Base-by-base conservation (phyloP, 495 filamentous ascomycete genomes). In the Xylaria acuta region DNA sequence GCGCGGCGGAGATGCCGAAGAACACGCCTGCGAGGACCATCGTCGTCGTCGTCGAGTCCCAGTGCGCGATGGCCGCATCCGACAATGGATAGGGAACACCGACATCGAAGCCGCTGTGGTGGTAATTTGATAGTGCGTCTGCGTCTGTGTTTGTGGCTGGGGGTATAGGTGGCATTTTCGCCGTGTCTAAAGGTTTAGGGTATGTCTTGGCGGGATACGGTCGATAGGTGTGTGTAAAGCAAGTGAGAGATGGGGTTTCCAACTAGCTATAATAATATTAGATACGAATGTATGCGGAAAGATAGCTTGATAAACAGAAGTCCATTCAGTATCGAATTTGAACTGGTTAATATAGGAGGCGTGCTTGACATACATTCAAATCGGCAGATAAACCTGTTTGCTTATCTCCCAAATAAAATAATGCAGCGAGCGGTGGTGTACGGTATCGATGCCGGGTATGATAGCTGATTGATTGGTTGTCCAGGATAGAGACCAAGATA, bases 1-100 rank as follows among this genome's bases (percentile, higher is more conserved):
- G 56, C 3, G 54, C 67, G 54, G 67, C 67, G 8, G 43, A 69
- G 18, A 69, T 59, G 38, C 67, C 54, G 38, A 69, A 62, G 56
- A 69, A 69, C 0, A 69, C 67, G 27, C 67, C 67, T n/a, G 67
- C 67, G 5, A 62, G 2, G 25, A 62, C 54, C 7, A n/a, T 62
- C 41, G n/a, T n/a, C 22, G 22, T 43, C 3, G 65, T 20, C 51
- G 47, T 43, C 1, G 65, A 67, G 2, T 67, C 47, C 47, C 62
- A 64, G 62, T 45, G 16, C 2, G 27, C 14, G 22, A 56, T 7
- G 36, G 36, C 36, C 5, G 14, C 12, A 5, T 5, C 27, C 18
- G 53, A 32, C 18, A 32, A 5, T 30, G 53, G 53, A 8, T 30
- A 18, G 22, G 27, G 53, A 18, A 41, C 2, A 8, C 22, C 14